phyloP scores from a whole-genome alignment of 345 rosid genomes.

The Eutrema heterophyllum region DNA sequence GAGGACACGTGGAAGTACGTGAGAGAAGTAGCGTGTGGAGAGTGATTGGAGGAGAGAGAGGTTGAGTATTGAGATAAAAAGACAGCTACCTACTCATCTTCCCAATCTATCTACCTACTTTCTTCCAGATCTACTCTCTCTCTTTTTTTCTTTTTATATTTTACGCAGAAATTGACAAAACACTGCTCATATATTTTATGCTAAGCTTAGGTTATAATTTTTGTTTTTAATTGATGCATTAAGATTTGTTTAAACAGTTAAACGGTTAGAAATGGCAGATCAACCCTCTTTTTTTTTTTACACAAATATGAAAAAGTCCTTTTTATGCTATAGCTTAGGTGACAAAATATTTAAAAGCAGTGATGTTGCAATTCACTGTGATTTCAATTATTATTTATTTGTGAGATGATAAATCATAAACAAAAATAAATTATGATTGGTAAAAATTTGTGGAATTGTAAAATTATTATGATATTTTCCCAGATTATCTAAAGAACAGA shows the following conservation, averaged over 20 bases:
- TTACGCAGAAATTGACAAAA: background rate
- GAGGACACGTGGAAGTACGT: slow-evolving; percentile 22
- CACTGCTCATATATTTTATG: background rate
- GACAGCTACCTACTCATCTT: slow-evolving; percentile 38
- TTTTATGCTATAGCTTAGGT: no score
- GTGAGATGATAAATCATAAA: background rate
- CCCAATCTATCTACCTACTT: slow-evolving; percentile 34
- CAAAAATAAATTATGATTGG: background rate
- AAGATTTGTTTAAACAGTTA: background rate
- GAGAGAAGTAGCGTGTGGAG: slow-evolving; percentile 34
- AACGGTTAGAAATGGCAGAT: background rate
- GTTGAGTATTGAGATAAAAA: slow-evolving; percentile 28
- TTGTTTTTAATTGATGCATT: background rate
- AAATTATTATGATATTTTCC: background rate
- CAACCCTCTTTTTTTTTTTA: no score
- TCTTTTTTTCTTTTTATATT: background rate
- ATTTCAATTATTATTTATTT: no score
- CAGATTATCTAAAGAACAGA: background rate
- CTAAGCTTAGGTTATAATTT: background rate
- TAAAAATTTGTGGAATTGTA: background rate
- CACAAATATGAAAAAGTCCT: no score
- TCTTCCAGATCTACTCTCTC: slow-evolving; percentile 30
- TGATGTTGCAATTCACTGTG: background rate
- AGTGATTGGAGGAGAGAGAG: slow-evolving; percentile 31
- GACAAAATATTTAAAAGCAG: no score